Conservation (phyloP, 805 yeast species). For the Schwanniomyces pseudopolymorphus region DNA sequence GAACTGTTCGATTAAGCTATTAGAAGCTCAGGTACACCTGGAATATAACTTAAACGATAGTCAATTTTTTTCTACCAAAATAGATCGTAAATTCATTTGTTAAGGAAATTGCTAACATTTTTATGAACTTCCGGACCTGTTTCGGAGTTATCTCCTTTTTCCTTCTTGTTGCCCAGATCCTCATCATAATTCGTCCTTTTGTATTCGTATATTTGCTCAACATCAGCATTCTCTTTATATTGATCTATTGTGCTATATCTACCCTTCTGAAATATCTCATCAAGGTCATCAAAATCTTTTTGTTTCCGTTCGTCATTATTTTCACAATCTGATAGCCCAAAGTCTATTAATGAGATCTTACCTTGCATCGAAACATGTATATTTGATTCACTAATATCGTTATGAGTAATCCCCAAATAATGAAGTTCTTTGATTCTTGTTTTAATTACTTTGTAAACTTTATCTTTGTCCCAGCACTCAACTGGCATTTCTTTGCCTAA, state of each 20-base stretch:
- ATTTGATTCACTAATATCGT: not conserved
- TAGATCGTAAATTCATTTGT: no score
- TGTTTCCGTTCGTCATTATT: slow-evolving; percentile 1
- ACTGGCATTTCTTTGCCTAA: not conserved
- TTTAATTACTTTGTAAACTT: slow-evolving; percentile 1
- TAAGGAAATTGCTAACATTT: no score
- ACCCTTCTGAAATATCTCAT: not conserved
- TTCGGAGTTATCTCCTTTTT: no score
- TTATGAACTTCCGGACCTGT: no score
- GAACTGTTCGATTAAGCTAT: no score
- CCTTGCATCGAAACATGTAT: slow-evolving; percentile 1
- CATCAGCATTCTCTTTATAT: not conserved
- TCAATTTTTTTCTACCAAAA: no score
- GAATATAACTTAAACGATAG: no score
- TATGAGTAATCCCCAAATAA: not conserved
- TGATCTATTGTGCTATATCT: not conserved
- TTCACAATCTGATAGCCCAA: slow-evolving; percentile 2
- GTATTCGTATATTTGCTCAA: no score
- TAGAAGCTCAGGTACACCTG: no score
- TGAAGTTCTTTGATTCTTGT: slow-evolving; percentile 1
- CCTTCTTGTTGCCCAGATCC: no score
- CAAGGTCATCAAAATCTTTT: not conserved
- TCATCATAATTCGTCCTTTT: no score
- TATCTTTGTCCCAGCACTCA: not conserved
- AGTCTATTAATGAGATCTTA: slow-evolving; percentile 2